Base-by-base conservation (phyloP, 441 rosid species). In the Eruca vesicaria region DNA sequence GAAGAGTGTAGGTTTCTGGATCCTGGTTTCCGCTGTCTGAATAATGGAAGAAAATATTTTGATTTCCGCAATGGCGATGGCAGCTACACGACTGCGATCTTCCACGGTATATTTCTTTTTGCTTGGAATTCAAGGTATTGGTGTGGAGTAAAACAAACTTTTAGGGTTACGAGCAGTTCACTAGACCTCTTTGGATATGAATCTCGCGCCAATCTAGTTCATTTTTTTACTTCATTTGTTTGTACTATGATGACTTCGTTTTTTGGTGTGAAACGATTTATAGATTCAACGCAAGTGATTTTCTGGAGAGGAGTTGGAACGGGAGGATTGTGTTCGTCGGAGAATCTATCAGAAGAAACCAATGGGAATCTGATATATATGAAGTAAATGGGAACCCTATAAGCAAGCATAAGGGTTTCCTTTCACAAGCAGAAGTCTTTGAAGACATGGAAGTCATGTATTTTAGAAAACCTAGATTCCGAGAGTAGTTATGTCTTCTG, bases 11-110 rank as follows among this genome's bases (percentile, higher is more conserved):
- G 85, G 59, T 92, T 94, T 73, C 92, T 92, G 21, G 94, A 94
- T 77, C 93, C 97, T 0, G 97, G 98, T 7, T 92, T 94, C 66
- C 89, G 83, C 26, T 92, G 98, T 68, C 79, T 71, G 15, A 48
- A 50, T 2, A 86, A 82, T 14, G 97, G 99, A 35, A 82, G 98
- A 58, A 72, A 67, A 23, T 93, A 94, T 66, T 72, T 66, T 0
- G 90, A 82, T 48, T 90, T 88, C 70, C 90, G 72, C 79, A 86
- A 71, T 94, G 98, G 99, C 82, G 90, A 55, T 94, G 99, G 97
- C 90, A 90, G 74, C 96, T 97, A 1, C 35, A 89, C 10, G 84
- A 83, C 65, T 89, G 99, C 72, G 82, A 86, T 63, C 83, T 94
- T 76, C 90, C 94, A n/a, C 87, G 99, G 99, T 92, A 16, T 23